Conservation (phyloP, 2,329 filamentous ascomycete species). For the Ceratocystis eucalypticola region DNA sequence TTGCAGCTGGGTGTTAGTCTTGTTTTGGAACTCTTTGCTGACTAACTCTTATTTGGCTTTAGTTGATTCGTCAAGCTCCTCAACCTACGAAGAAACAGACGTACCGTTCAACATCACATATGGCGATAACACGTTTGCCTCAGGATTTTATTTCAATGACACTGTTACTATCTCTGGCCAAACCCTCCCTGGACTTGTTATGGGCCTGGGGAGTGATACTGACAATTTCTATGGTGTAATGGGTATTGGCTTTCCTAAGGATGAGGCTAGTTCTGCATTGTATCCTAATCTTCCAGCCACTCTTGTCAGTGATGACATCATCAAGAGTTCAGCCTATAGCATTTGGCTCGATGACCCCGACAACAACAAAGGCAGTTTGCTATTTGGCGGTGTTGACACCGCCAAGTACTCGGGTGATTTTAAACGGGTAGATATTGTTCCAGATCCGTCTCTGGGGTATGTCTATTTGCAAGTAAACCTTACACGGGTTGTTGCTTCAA, state of each 20-base stretch:
- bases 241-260: slow-evolving; percentile 45
- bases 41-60: slow-evolving; percentile 14
- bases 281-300: slow-evolving; percentile 51
- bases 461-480: slow-evolving; percentile 37
- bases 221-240: slow-evolving; percentile 44
- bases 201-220: slow-evolving; percentile 43
- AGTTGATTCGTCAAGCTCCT: slow-evolving; percentile 37
- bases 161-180: slow-evolving; percentile 40
- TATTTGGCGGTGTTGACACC: slow-evolving; percentile 72
- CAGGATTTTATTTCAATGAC: slow-evolving; percentile 47
- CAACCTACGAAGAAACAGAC: slow-evolving; percentile 33
- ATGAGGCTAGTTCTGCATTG: slow-evolving; percentile 32
- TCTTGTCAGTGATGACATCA: slow-evolving; percentile 48
- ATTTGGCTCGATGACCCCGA: slow-evolving; percentile 51
- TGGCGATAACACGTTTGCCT: slow-evolving; percentile 44
- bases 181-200: slow-evolving; percentile 41
- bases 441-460: slow-evolving; percentile 30
- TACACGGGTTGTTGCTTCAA: slow-evolving; percentile 35
- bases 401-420: slow-evolving; percentile 56
- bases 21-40: neutral
- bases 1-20: neutral
- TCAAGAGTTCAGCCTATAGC: slow-evolving; percentile 56
- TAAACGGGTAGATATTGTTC: slow-evolving; percentile 43
- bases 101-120: slow-evolving; percentile 45
- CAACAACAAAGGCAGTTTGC: slow-evolving; percentile 52